Conservation (phyloP, 1,284 basidiomycete species). For the Ustanciosporium gigantosporum region DNA sequence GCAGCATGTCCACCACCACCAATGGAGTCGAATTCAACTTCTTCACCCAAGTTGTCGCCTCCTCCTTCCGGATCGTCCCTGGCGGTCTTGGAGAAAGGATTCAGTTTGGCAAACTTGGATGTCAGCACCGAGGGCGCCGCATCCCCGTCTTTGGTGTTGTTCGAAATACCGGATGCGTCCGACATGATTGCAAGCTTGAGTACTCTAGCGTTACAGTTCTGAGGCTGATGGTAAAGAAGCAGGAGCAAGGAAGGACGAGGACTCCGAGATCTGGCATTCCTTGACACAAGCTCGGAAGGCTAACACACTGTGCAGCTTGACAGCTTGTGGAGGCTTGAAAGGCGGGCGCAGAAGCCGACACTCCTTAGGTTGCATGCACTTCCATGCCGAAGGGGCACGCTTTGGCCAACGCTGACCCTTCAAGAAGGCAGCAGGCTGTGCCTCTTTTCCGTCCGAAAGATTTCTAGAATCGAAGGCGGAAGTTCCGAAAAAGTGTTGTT, state of each 20-base stretch:
- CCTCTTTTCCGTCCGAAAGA: too few relatives aligned
- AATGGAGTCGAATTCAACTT: constrained; percentile 42
- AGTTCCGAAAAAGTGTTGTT: too few relatives aligned
- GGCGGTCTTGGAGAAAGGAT: constrained; percentile 40
- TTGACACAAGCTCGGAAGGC: too few relatives aligned
- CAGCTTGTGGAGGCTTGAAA: too few relatives aligned
- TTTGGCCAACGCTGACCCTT: too few relatives aligned
- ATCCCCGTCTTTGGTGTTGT: constrained; percentile 29
- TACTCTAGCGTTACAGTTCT: not conserved
- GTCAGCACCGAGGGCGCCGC: constrained; percentile 30
- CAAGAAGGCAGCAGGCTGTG: too few relatives aligned
- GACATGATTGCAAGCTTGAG: not conserved
- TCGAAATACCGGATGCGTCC: constrained; percentile 1
- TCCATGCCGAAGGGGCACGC: too few relatives aligned
- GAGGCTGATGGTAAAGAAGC: not conserved
- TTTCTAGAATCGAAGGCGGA: too few relatives aligned
- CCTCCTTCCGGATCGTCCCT: constrained; percentile 37
- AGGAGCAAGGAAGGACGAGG: not conserved
- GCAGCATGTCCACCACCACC: constrained; percentile 51
- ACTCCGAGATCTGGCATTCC: too few relatives aligned
- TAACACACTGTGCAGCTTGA: too few relatives aligned
- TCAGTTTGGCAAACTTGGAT: constrained; percentile 45
- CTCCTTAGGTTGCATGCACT: too few relatives aligned
- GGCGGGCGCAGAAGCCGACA: too few relatives aligned
- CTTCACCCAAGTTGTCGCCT: constrained; percentile 48